Conservation (phyloP, 2,329 filamentous ascomycete species). For the Lachnellula cervina region DNA sequence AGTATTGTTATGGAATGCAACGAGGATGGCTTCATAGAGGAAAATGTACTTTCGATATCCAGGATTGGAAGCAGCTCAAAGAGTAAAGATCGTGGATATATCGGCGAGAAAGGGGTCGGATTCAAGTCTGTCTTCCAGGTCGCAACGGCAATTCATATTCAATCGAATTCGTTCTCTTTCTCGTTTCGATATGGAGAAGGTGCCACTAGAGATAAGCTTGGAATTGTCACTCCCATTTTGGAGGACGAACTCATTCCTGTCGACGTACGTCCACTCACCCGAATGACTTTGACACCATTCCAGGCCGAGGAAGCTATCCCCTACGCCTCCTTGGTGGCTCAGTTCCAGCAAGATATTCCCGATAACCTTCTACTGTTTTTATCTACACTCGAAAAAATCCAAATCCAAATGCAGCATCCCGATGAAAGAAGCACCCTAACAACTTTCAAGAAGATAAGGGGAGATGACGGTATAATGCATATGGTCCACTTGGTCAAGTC, state of each 20-base stretch:
- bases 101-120: constrained; percentile 35
- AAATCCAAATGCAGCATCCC: constrained; percentile 1
- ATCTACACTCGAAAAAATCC: constrained; percentile 4
- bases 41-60: constrained; percentile 36
- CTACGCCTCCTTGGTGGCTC: constrained; percentile 1
- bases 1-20: constrained; percentile 38
- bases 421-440: not conserved
- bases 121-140: constrained; percentile 35
- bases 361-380: constrained; percentile 9
- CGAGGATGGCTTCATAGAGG: constrained; percentile 32
- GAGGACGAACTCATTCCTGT: constrained; percentile 7
- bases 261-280: constrained; percentile 3
- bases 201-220: constrained; percentile 5
- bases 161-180: constrained; percentile 12
- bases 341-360: constrained; percentile 6
- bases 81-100: constrained; percentile 22
- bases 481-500: not conserved
- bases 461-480: not conserved
- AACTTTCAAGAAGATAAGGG: not conserved
- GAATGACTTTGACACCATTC: constrained; percentile 12
- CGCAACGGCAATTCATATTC: constrained; percentile 33
- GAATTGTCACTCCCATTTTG: constrained; percentile 10
- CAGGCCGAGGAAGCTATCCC: not conserved
- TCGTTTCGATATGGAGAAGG: constrained; percentile 6
- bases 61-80: constrained; percentile 34